Conservation (phyloP, 2,329 filamentous ascomycete species). For the Davidsoniella eucalypti region DNA sequence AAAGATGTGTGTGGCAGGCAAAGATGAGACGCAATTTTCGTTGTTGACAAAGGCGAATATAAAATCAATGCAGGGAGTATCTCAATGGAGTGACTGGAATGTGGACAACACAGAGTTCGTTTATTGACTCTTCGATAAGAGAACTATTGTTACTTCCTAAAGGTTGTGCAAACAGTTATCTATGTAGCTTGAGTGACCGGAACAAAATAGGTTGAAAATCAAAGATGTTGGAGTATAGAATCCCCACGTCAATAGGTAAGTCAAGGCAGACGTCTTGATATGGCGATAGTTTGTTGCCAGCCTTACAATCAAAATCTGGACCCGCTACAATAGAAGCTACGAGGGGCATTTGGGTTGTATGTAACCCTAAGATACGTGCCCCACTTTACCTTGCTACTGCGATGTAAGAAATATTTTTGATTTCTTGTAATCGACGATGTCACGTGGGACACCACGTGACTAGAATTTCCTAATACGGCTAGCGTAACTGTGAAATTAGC, state of each 20-base stretch:
- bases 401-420: no score
- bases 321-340: not conserved
- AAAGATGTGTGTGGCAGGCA: not conserved
- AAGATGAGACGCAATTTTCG: not conserved
- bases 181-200: no score
- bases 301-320: not conserved
- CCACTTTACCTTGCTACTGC: not conserved
- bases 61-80: no score
- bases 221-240: not conserved
- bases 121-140: not conserved
- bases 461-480: no score
- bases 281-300: constrained; percentile 10
- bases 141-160: not conserved
- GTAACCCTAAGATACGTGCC: not conserved
- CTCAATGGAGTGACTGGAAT: not conserved
- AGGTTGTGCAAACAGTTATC: no score
- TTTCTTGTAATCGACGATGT: no score
- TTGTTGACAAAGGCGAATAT: not conserved
- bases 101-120: not conserved
- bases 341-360: not conserved
- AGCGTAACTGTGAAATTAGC: no score
- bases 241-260: not conserved
- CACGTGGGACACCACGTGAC: no score
- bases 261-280: not conserved
- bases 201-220: no score